Percentiles rank a stretch among this genome's conserved stretches.
Evolutionary conservation across 169 alveolate species (phyloP).

Genomic region (Plasmodium chabaudi): DNA sequence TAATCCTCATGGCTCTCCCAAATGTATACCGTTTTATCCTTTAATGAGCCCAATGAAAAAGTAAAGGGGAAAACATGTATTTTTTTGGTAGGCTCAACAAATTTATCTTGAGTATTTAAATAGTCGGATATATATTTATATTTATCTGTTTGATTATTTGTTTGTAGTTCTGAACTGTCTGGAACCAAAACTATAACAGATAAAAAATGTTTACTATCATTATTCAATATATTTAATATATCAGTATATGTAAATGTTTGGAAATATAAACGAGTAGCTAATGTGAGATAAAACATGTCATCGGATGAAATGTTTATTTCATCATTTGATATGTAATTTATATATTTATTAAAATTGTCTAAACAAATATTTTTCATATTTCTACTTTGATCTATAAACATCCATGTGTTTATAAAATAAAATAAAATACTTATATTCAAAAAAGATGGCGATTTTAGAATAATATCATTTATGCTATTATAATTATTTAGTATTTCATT

Average conservation of each 20-base stretch:
- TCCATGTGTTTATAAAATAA: conserved; percentile 18
- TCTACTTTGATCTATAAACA: conserved; percentile 9
- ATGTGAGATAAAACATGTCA: conserved; percentile 17
- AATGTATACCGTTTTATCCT: conserved; percentile 22
- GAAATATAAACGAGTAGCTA: conserved; percentile 31
- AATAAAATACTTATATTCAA: conserved; percentile 38
- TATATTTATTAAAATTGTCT: conserved; percentile 36
- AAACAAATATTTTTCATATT: conserved; percentile 14
- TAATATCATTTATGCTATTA: conserved; percentile 15
- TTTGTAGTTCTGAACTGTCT: neutral
- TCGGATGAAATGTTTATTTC: conserved; percentile 37
- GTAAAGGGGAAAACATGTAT: conserved; percentile 10
- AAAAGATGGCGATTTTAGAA: conserved; percentile 39
- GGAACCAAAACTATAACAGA: conserved; percentile 20
- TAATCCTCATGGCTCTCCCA: conserved; percentile 14
- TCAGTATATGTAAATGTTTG: conserved; percentile 21
- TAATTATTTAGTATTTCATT: conserved; percentile 19
- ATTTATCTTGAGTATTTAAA: conserved; percentile 21
- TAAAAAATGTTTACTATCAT: conserved; percentile 15
- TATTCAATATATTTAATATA: conserved; percentile 7
- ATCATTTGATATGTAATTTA: conserved; percentile 50
- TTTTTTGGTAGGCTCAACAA: conserved; percentile 14
- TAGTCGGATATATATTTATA: conserved; percentile 21
- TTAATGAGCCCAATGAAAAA: conserved; percentile 26
- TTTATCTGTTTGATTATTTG: neutral